These are phyloP conservation scores for Lotus japonicus DNA, from an alignment of 306 rosid species.

Conservation along the genomic window DNA sequence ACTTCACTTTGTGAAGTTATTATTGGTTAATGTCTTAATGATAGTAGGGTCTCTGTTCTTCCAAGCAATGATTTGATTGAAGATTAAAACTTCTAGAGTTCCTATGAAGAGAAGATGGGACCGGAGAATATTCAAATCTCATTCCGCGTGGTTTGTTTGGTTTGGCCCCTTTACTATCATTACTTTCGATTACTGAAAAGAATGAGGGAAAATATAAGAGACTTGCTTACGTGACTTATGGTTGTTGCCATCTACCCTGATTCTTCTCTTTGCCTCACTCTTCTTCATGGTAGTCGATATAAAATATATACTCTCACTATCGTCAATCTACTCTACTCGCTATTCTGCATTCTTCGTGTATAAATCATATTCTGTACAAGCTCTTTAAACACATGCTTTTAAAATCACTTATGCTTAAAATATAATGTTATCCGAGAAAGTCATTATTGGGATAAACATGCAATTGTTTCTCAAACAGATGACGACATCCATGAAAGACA, in stretches of 20 bases:
- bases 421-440: too few relatives aligned
- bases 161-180: background rate
- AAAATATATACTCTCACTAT: too few relatives aligned
- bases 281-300: too few relatives aligned
- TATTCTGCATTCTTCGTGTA: too few relatives aligned
- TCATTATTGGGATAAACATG: too few relatives aligned
- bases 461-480: too few relatives aligned
- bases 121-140: slow-evolving; percentile 34
- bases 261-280: background rate
- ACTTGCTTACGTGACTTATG: slow-evolving; percentile 17
- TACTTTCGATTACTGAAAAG: background rate
- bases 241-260: slow-evolving; percentile 26
- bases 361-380: too few relatives aligned
- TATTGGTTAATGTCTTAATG: background rate
- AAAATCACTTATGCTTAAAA: too few relatives aligned
- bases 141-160: slow-evolving; percentile 38
- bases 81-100: background rate
- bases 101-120: background rate
- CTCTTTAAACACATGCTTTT: too few relatives aligned
- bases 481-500: too few relatives aligned
- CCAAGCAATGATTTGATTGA: slow-evolving; percentile 14
- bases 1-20: background rate
- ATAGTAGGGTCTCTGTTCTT: slow-evolving; percentile 1
- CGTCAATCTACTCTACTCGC: too few relatives aligned
- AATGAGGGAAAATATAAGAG: background rate